Evolutionary conservation across 306 rosid species (phyloP), one percentile per base, ranked within the genome.

Genomic region (Purshia tridentata): DNA sequence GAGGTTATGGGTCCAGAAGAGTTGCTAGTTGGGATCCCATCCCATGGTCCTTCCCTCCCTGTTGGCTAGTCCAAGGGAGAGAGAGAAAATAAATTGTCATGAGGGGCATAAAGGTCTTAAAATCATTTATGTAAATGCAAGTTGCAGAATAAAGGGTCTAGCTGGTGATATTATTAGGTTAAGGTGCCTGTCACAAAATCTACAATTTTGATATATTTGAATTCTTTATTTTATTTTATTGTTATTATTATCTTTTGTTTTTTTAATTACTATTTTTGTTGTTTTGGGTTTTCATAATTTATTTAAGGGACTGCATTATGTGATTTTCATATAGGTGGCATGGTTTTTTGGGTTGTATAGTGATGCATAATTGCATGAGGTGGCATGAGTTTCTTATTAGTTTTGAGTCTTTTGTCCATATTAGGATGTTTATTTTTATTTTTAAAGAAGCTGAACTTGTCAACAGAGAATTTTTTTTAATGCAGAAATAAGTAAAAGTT

Each of bases 71-170:
- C 15, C 55, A 47, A 48, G 14, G 0, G 9, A 15, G 51, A 42
- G 9, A 10, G 9, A 12, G 1, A 22, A 22, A 11, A 9, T 6
- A 18, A 4, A 10, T 20, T 39, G 51, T 50, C 39, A 53, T 44
- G 3, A 47, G 18, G 37, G 53, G 4, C 59, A 16, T 16, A n/a
- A 9, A 46, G 8, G 60, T 57, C 52, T 59, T 49, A 8, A 3
- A 18, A 3, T 8, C 39, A 60, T 47, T 69, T 41, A 42, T 69
- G 8, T 11, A n/a, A n/a, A 8, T 19, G 14, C 75, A 58, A 76
- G 63, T 76, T 59, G 75, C 57, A 49, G 51, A 59, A 49, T 29
- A 15, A 22, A 13, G 18, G 72, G 35, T 51, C 37, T 9, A 10
- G 6, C 35, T 68, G 23, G 29, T n/a, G 41, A 15, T 41, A 56